These are phyloP conservation scores for Brassica nigra DNA, from an alignment of 345 rosid species.

Conservation along the genomic window DNA sequence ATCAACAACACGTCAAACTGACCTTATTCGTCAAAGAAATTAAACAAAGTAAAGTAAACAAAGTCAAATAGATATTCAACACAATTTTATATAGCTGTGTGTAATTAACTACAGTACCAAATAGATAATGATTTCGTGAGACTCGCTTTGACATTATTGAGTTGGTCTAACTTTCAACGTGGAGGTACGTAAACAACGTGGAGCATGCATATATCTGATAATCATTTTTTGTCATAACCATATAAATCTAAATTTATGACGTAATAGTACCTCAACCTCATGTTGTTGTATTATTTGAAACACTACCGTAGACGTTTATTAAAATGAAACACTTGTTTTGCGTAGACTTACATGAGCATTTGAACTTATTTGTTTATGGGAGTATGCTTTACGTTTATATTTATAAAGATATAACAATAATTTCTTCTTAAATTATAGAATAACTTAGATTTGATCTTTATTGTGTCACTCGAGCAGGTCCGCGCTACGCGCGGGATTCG, in stretches of 20 bases:
- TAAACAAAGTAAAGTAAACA: neutral
- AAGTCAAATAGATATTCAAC: slow-evolving; percentile 2
- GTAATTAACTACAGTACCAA: neutral
- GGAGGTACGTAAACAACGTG: neutral
- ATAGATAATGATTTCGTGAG: neutral
- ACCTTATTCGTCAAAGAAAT: neutral
- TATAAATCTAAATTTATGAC: neutral
- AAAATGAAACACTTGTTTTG: too few species aligned
- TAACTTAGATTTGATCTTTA: neutral
- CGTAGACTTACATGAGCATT: too few species aligned
- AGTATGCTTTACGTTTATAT: too few species aligned
- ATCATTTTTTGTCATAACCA: neutral
- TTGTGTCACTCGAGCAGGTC: neutral
- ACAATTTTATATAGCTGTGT: neutral
- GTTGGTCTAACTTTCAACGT: slow-evolving; percentile 1
- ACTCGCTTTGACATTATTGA: slow-evolving; percentile 12
- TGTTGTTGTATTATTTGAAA: neutral
- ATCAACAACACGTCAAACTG: neutral
- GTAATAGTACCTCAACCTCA: neutral
- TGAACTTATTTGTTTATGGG: too few species aligned
- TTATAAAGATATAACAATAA: neutral
- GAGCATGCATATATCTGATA: neutral
- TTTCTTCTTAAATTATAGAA: neutral
- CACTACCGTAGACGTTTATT: neutral
- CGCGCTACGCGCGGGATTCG: too few species aligned